phyloP scores from a whole-genome alignment of 2,329 filamentous ascomycete species.

The Fusarium torulosum region DNA sequence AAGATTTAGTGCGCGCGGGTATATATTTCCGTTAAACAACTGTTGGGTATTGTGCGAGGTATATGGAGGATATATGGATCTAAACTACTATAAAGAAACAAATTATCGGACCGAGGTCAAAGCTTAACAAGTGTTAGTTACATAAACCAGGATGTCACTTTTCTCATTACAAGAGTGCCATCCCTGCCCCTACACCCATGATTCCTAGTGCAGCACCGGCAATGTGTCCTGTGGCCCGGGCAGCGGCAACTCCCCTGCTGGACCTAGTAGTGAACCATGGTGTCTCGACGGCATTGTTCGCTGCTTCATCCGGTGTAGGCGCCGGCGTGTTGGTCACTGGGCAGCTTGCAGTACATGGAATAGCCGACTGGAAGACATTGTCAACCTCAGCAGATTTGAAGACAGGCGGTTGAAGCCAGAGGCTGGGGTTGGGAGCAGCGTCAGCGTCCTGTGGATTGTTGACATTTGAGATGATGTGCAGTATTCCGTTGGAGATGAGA shows the following conservation, averaged over 20 bases:
- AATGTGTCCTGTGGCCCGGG: constrained; percentile 47
- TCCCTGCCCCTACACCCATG: constrained; percentile 50
- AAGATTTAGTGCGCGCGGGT: background rate
- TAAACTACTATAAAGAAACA: constrained; percentile 4
- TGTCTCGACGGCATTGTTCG: constrained; percentile 38
- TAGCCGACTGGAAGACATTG: constrained; percentile 56
- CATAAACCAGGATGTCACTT: background rate
- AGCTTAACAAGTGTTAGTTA: constrained; percentile 1
- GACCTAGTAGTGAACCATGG: constrained; percentile 43
- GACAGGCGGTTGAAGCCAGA: constrained; percentile 61
- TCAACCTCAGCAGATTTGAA: constrained; percentile 65
- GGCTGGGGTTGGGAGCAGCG: constrained; percentile 54
- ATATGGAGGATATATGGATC: constrained; percentile 1
- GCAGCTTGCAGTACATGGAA: constrained; percentile 59
- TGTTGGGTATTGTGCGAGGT: constrained; percentile 18
- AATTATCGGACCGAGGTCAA: constrained; percentile 12
- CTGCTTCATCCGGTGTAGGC: constrained; percentile 24
- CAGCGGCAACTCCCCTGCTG: constrained; percentile 42
- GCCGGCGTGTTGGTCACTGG: constrained; percentile 25
- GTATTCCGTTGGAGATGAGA: constrained; percentile 68
- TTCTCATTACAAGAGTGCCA: constrained; percentile 43
- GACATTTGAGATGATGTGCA: constrained; percentile 69
- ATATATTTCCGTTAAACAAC: constrained; percentile 14
- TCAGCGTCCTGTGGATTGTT: constrained; percentile 58
- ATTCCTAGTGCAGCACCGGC: constrained; percentile 50